These are phyloP conservation scores for Penicillium antarcticum DNA, from an alignment of 495 filamentous ascomycete species.

Conservation along the genomic window DNA sequence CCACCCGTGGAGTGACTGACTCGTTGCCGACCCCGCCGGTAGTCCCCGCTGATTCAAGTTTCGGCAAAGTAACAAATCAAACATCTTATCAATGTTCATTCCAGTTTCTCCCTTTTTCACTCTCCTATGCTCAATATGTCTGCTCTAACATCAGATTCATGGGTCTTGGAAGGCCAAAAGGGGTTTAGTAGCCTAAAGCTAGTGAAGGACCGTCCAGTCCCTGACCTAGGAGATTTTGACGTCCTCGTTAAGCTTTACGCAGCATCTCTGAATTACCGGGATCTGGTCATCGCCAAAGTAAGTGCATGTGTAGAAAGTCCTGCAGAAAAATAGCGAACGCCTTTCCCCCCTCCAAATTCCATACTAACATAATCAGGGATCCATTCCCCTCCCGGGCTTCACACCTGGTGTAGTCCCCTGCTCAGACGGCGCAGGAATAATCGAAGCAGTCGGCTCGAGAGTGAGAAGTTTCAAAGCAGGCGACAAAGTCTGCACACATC, in stretches of 20 bases:
- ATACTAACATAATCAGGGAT: neutral
- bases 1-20: neutral
- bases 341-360: too few species aligned
- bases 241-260: slow-evolving; percentile 23
- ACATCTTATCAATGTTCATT: too few species aligned
- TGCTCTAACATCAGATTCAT: too few species aligned
- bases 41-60: neutral
- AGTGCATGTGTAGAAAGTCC: too few species aligned
- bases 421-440: slow-evolving; percentile 40
- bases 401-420: slow-evolving; percentile 8
- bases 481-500: slow-evolving; percentile 60
- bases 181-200: neutral
- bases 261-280: slow-evolving; percentile 6
- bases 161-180: neutral
- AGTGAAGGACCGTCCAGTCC: slow-evolving; percentile 1
- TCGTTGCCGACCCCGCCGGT: neutral
- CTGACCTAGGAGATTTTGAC: slow-evolving; percentile 18
- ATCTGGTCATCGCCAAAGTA: slow-evolving; percentile 7
- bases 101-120: too few species aligned
- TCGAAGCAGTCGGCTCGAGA: slow-evolving; percentile 40
- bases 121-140: too few species aligned
- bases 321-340: too few species aligned
- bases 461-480: slow-evolving; percentile 58
- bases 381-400: neutral
- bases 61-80: too few species aligned